Base-by-base conservation (phyloP, 306 rosid genomes). In the Pterocarpus macrocarpus region DNA sequence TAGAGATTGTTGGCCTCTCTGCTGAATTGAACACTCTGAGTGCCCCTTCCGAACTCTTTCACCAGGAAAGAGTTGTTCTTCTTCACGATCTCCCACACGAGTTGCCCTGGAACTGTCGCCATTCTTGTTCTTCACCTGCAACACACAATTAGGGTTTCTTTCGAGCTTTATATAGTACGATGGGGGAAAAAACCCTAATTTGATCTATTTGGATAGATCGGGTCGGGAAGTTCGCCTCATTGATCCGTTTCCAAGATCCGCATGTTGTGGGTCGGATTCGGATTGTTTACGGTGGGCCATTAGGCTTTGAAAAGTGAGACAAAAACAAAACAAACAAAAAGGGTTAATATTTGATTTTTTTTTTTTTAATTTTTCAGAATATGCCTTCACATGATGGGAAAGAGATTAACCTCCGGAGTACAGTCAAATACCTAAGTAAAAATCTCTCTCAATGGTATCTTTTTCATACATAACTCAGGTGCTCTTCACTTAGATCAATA, bases 11-110 rank as follows among this genome's bases (percentile, higher is more conserved):
- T 94, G 82, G 82, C 32, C 87, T 95, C 99, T 86, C 87, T 88
- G 88, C 95, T 95, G 89, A 95, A 95, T 89, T 80, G 81, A 7
- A 95, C 90, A 8, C 94, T 88, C 15, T 91, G 93, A 56, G 91
- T 90, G 55, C 97, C 92, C 1, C 84, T 84, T 11, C 99, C 99
- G 33, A 95, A 95, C 88, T 95, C 83, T 72, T 93, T 95, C 16
- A 95, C 97, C 84, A 95, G 81, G 7, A 95, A 95, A 0, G 85
- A 93, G 89, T 91, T 95, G 92, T 95, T 91, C 88, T 69, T 91
- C 89, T 95, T 95, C 81, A 95, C 97, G 49, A 95, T 91, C 97
- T 95, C 97, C 99, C 99, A 95, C 38, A 95, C 73, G 62, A 95
- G 88, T n/a, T 87, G 98, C 52, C 94, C 98, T n/a, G 98, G 89